Evolutionary conservation across 768 basidiomycete genomes (phyloP).

Genomic region (Pulveroboletus frians): DNA sequence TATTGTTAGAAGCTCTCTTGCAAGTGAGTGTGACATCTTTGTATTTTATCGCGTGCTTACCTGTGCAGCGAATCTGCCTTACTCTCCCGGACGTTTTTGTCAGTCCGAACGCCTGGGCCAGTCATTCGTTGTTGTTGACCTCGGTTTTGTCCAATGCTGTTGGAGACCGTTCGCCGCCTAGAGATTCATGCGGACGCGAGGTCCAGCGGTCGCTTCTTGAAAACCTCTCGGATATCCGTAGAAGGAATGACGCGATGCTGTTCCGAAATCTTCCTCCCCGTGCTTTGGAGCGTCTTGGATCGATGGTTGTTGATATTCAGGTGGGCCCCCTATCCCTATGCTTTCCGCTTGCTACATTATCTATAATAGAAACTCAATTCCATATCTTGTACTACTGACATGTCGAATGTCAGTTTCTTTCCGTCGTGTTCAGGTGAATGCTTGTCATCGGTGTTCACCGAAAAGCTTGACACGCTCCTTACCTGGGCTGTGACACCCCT

Average conservation of each 20-base stretch:
- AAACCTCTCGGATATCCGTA: slow-evolving; percentile 63
- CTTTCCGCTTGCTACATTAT: neutral
- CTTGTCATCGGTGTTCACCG: slow-evolving; percentile 45
- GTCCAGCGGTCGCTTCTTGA: slow-evolving; percentile 48
- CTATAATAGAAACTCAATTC: slow-evolving; percentile 66
- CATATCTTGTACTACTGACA: slow-evolving; percentile 59
- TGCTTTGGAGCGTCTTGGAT: slow-evolving; percentile 53
- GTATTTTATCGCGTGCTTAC: neutral
- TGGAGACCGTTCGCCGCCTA: slow-evolving; percentile 18
- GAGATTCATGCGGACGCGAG: slow-evolving; percentile 35
- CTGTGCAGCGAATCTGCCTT: slow-evolving; percentile 58
- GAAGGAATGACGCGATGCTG: slow-evolving; percentile 76
- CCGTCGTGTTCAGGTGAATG: slow-evolving; percentile 34
- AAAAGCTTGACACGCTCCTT: slow-evolving; percentile 68
- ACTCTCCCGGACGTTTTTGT: slow-evolving; percentile 70
- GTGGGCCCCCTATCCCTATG: slow-evolving; percentile 18
- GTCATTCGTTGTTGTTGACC: slow-evolving; percentile 38
- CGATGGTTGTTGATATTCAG: slow-evolving; percentile 54
- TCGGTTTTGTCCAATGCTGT: slow-evolving; percentile 41
- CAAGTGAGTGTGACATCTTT: slow-evolving; percentile 43
- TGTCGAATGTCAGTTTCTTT: slow-evolving; percentile 57
- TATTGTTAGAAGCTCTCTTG: slow-evolving; percentile 50
- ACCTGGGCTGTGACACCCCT: slow-evolving; percentile 78
- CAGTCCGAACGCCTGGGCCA: slow-evolving; percentile 63
- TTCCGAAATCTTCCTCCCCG: slow-evolving; percentile 64